Evolutionary conservation across 1,284 basidiomycete species (phyloP).

Genomic region (Psilocybe mexicana): DNA sequence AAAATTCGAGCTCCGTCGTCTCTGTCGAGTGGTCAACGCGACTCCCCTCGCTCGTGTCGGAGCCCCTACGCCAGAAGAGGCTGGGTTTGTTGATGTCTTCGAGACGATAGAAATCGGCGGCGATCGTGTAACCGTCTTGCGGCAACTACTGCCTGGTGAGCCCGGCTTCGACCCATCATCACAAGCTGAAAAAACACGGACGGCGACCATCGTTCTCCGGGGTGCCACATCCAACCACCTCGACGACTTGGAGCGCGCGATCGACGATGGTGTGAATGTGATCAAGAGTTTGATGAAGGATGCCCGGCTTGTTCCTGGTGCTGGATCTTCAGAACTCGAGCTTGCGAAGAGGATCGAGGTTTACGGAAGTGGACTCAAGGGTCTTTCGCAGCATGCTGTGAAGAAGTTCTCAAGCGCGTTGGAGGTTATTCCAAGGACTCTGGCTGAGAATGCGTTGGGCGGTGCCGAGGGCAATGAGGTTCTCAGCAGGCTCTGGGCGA

Average conservation of each 20-base stretch:
- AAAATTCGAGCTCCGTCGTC: conserved; percentile 95
- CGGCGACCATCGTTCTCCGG: conserved; percentile 93
- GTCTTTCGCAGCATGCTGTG: conserved; percentile 93
- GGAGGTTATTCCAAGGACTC: conserved; percentile 90
- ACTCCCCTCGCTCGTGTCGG: conserved; percentile 96
- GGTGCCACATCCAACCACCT: conserved; percentile 95
- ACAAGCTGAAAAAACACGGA: conserved; percentile 71
- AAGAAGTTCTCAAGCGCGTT: conserved; percentile 88
- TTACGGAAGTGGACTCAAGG: conserved; percentile 88
- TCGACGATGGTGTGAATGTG: conserved; percentile 97
- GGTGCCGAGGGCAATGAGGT: conserved; percentile 94
- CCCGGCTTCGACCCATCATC: conserved; percentile 53
- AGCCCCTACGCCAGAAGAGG: conserved; percentile 95
- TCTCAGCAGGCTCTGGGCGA: conserved; percentile 85
- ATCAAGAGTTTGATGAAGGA: conserved; percentile 95
- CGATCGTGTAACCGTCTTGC: conserved; percentile 95
- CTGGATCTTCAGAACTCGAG: conserved; percentile 93
- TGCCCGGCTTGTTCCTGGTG: conserved; percentile 88
- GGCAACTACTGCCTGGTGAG: conserved; percentile 75
- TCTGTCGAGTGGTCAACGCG: conserved; percentile 95
- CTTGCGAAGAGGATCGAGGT: conserved; percentile 81
- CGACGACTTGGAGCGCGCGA: conserved; percentile 94
- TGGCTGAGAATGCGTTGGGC: conserved; percentile 93
- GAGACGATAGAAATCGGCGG: conserved; percentile 97
- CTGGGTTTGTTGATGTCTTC: conserved; percentile 91